A percentile compares a stretch with the other conserved stretches of the same genome.
Evolutionary conservation across 495 filamentous ascomycete genomes (phyloP).

Genomic region (Aspergillus conjunctus): DNA sequence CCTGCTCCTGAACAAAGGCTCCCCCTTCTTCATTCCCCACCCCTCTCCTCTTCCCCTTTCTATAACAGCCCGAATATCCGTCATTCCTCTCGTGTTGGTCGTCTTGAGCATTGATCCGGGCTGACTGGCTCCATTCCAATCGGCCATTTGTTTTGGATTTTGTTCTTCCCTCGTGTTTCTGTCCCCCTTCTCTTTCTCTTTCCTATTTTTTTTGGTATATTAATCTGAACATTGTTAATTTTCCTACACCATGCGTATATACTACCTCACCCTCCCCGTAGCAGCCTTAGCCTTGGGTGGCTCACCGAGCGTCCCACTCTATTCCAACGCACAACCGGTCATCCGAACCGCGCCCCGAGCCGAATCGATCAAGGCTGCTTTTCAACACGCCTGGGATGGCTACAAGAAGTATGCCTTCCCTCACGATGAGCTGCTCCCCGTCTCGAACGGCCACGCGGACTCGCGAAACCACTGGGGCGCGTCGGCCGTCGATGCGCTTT

Average conservation of each 20-base stretch:
- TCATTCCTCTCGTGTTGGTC: too few species aligned
- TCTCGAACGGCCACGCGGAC: conserved; percentile 64
- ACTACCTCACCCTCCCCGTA: conserved; percentile 31
- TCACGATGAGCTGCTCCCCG: conserved; percentile 73
- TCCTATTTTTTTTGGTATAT: neutral
- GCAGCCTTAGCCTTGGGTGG: conserved; percentile 32
- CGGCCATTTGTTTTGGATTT: conserved; percentile 4
- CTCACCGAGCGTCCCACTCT: conserved; percentile 9
- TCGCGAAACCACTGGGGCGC: conserved; percentile 89
- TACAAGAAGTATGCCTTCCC: conserved; percentile 81
- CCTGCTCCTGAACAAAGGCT: too few species aligned
- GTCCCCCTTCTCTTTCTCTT: neutral
- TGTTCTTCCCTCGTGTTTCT: neutral
- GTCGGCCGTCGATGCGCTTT: conserved; percentile 78
- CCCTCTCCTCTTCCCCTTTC: too few species aligned
- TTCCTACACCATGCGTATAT: conserved; percentile 35
- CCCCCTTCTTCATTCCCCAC: too few species aligned
- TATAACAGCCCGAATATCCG: too few species aligned
- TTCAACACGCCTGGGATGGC: conserved; percentile 76
- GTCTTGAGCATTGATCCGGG: neutral
- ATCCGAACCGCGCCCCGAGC: conserved; percentile 41
- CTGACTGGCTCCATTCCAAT: neutral
- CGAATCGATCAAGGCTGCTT: conserved; percentile 72
- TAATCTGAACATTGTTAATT: neutral
- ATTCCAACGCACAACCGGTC: conserved; percentile 5